Conservation (phyloP, 352 stramenopile species). For the Globisporangium perplexum region DNA sequence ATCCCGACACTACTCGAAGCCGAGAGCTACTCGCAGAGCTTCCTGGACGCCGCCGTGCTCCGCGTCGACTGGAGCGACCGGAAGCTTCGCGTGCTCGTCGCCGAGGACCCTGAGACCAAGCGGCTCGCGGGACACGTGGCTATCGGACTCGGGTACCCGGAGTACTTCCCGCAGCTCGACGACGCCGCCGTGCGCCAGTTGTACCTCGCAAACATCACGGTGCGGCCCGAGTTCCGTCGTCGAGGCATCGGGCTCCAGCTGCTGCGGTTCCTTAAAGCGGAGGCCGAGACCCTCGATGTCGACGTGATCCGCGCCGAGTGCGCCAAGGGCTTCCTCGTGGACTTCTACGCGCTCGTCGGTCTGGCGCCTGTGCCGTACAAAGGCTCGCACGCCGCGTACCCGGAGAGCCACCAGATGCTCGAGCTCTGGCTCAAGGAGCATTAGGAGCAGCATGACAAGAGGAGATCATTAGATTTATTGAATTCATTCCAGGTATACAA, state of each 20-base stretch:
- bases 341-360: constrained; percentile 18
- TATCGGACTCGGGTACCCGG: constrained; percentile 21
- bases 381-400: constrained; percentile 21
- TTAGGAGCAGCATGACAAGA: background rate
- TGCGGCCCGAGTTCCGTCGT: constrained; percentile 19
- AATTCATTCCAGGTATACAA: background rate
- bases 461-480: background rate
- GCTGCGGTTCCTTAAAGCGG: constrained; percentile 14
- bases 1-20: background rate
- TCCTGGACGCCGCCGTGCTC: constrained; percentile 1
- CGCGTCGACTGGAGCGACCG: constrained; percentile 21
- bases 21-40: background rate
- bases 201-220: constrained; percentile 18
- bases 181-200: constrained; percentile 15
- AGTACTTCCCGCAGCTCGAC: constrained; percentile 23
- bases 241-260: constrained; percentile 14
- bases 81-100: constrained; percentile 20
- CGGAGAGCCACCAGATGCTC: constrained; percentile 31
- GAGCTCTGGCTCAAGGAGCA: constrained; percentile 17
- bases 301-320: constrained; percentile 24
- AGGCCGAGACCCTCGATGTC: constrained; percentile 10
- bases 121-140: constrained; percentile 3
- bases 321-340: constrained; percentile 22
- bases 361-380: constrained; percentile 25
- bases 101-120: constrained; percentile 6